Base-by-base conservation (phyloP, 169 alveolate species). In the Plasmodium falciparum region DNA sequence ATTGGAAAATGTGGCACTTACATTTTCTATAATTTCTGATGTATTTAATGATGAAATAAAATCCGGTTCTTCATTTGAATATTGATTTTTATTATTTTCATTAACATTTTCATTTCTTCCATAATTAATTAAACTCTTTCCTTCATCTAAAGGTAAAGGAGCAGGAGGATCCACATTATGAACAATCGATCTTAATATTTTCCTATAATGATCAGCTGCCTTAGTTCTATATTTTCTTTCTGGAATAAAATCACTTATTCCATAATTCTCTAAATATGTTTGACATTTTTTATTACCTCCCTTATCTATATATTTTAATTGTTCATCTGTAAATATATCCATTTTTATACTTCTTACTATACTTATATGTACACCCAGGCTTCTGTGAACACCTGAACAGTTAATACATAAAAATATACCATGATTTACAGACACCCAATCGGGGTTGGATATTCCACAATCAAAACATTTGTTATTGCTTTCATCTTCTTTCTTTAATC, bases 381-480 rank as follows among this genome's bases (percentile, higher is more conserved):
- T 95, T 74, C 96, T 93, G 88, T 93, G 96, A 11, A 92, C 89
- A 1, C 99, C 98, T 50, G 99, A 96, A 88, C 99, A 98, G 80
- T 97, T 96, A 58, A 97, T 93, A 89, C 99, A 98, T 50, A 98
- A 93, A 93, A 97, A 96, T 71, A 97, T 96, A 17, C 98, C 99
- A 92, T 97, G 97, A 54, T 97, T 97, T n/a, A 98, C 96, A 24
- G 99, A 96, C 24, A 98, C 98, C 99, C 99, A 98, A 73, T 97
- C 96, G 7, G 99, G 99, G 11, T 97, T 97, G 22, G 95, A 85
- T 3, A 97, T 89, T 8, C 97, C 95, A 80, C 96, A 93, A 56
- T 93, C 96, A 70, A 93, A 93, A 58, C 96, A 93, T 39, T 63
- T 73, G 65, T 88, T 85, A 63, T 93, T 93, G 43, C 92, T 78